Conservation (phyloP, 345 rosid genomes). For the Salix purpurea region DNA sequence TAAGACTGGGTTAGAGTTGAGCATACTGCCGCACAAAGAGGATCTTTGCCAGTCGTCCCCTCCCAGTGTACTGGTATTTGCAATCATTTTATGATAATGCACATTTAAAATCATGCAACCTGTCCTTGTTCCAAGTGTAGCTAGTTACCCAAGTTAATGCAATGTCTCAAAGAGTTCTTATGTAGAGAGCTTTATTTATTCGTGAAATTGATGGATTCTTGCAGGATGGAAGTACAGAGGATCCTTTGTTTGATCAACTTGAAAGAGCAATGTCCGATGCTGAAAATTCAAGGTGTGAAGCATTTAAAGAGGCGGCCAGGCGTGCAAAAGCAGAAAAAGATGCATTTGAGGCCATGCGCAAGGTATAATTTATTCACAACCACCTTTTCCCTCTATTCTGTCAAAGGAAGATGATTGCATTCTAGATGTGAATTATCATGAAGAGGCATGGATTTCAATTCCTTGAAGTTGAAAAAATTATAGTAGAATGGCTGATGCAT, state of each 20-base stretch:
- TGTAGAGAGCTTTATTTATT: background rate
- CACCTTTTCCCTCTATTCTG: background rate
- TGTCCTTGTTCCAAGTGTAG: background rate
- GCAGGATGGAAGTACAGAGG: constrained; percentile 60
- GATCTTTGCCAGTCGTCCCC: constrained; percentile 40
- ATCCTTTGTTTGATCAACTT: constrained; percentile 46
- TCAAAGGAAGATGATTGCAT: background rate
- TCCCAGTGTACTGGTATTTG: constrained; percentile 55
- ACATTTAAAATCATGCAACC: background rate
- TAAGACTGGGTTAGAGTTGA: constrained; percentile 24
- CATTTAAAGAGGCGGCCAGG: constrained; percentile 53
- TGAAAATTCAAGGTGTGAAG: constrained; percentile 54
- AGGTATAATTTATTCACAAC: constrained; percentile 37
- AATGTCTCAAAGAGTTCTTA: background rate
- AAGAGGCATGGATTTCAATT: background rate
- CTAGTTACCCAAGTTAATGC: background rate
- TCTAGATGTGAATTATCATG: background rate
- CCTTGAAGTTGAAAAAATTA: background rate
- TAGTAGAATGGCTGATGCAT: background rate
- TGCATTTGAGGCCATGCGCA: constrained; percentile 59
- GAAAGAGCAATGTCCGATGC: constrained; percentile 52
- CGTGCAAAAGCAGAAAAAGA: constrained; percentile 66
- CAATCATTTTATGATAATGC: constrained; percentile 6
- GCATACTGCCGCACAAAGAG: constrained; percentile 13
- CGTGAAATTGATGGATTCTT: constrained; percentile 24